Evolutionary conservation across 108 stramenopile genomes (phyloP).

Genomic region (Aureococcus anophagefferens): DNA sequence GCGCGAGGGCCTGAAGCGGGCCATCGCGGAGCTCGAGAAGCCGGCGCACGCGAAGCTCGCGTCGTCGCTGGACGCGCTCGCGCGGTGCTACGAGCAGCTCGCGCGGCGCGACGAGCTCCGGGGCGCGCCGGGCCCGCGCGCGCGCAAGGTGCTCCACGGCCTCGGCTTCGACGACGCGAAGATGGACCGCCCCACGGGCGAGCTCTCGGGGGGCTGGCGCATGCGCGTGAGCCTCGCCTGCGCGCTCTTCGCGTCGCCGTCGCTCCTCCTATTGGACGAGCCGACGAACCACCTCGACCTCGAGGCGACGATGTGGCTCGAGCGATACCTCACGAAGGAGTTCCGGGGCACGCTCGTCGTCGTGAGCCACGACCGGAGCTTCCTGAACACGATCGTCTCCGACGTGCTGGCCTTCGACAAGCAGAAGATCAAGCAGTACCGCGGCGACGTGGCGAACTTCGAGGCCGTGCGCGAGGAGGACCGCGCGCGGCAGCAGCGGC

Average conservation of each 20-base stretch:
- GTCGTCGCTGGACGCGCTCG: constrained; percentile 33
- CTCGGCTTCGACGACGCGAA: constrained; percentile 74
- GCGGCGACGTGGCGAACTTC: constrained; percentile 73
- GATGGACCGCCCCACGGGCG: constrained; percentile 61
- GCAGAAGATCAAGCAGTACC: constrained; percentile 63
- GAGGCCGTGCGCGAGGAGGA: constrained; percentile 64
- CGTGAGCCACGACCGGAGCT: constrained; percentile 82
- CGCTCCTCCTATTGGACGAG: constrained; percentile 59
- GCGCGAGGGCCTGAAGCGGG: constrained; percentile 48
- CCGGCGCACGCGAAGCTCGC: too few species aligned
- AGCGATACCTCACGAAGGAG: constrained; percentile 63
- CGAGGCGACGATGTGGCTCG: constrained; percentile 75
- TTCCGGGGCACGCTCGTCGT: constrained; percentile 68
- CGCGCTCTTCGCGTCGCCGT: constrained; percentile 76
- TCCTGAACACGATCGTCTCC: constrained; percentile 75
- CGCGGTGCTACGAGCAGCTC: constrained; percentile 44
- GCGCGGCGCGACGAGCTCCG: constrained; percentile 59
- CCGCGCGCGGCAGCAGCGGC: constrained; percentile 48
- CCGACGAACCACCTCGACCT: constrained; percentile 64
- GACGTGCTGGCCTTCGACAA: constrained; percentile 74
- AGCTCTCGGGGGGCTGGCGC: constrained; percentile 83
- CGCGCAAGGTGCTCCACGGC: constrained; percentile 59
- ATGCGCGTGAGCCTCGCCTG: constrained; percentile 85
- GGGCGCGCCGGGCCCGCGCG: constrained; percentile 49
- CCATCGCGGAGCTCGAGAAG: constrained; percentile 13